Conservation (phyloP, 2,329 filamentous ascomycete species). For the Hymenoscyphus linearis region DNA sequence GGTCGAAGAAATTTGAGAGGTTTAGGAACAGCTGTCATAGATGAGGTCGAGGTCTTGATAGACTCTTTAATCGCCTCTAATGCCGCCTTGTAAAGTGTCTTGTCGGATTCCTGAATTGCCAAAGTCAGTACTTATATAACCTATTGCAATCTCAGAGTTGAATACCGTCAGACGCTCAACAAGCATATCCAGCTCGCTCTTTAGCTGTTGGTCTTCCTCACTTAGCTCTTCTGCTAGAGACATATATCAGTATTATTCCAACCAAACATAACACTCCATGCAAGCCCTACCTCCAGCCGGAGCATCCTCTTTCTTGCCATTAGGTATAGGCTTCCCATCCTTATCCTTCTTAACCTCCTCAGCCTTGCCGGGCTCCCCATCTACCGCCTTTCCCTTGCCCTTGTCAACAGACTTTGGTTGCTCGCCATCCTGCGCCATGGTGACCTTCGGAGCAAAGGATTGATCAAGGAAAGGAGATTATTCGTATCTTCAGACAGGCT, state of each 20-base stretch:
- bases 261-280: background rate
- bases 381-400: slow-evolving; percentile 89
- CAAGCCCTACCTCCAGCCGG: slow-evolving; percentile 36
- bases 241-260: background rate
- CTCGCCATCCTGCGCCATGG: slow-evolving; percentile 93
- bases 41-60: slow-evolving; percentile 98
- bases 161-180: slow-evolving; percentile 86
- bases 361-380: slow-evolving; percentile 55
- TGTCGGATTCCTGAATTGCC: slow-evolving; percentile 69
- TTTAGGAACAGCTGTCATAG: slow-evolving; percentile 98
- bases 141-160: slow-evolving; percentile 1
- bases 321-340: slow-evolving; percentile 64
- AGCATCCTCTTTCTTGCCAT: slow-evolving; percentile 71
- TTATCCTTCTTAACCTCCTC: slow-evolving; percentile 57
- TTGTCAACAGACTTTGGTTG: slow-evolving; percentile 81
- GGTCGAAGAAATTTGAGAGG: slow-evolving; percentile 96
- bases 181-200: slow-evolving; percentile 96
- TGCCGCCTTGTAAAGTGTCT: slow-evolving; percentile 82
- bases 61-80: slow-evolving; percentile 96
- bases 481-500: background rate
- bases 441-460: slow-evolving; percentile 30
- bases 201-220: slow-evolving; percentile 97
- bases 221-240: slow-evolving; percentile 73
- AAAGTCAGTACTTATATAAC: slow-evolving; percentile 12
- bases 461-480: slow-evolving; percentile 3